These are phyloP conservation scores for Botrytis fragariae DNA, from an alignment of 2,329 filamentous ascomycete genomes.

Conservation along the genomic window DNA sequence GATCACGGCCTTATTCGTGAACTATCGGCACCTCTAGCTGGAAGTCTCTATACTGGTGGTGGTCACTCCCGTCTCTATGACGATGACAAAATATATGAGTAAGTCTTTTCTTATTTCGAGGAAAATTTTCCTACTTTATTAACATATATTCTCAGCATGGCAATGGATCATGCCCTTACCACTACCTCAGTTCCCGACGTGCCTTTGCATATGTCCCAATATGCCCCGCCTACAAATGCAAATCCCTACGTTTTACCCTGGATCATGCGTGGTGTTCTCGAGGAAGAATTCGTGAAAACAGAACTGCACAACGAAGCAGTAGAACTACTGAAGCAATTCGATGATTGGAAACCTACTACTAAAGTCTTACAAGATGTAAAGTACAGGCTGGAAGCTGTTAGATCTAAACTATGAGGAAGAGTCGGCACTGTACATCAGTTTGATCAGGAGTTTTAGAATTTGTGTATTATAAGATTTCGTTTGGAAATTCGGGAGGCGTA, in stretches of 20 bases:
- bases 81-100: constrained; percentile 80
- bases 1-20: constrained; percentile 94
- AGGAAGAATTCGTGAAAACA: constrained; percentile 85
- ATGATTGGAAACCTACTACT: constrained; percentile 85
- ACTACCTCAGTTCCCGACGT: constrained; percentile 56
- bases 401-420: constrained; percentile 64
- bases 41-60: constrained; percentile 86
- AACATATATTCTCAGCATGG: constrained; percentile 49
- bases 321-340: constrained; percentile 80
- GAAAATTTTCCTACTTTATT: not conserved
- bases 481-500: not conserved
- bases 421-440: not conserved
- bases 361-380: constrained; percentile 96
- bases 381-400: constrained; percentile 86
- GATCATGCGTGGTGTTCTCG: constrained; percentile 89
- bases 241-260: constrained; percentile 94
- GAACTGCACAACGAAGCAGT: constrained; percentile 75
- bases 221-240: constrained; percentile 49
- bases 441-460: constrained; percentile 6
- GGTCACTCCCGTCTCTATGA: constrained; percentile 94
- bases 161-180: constrained; percentile 70
- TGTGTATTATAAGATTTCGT: constrained; percentile 14
- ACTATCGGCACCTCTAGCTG: constrained; percentile 81
- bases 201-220: constrained; percentile 51
- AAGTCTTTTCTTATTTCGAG: constrained; percentile 36